These are phyloP conservation scores for Umbelopsis sp. DNA, from an alignment of 371 early-diverging fungal species.

Conservation along the genomic window DNA sequence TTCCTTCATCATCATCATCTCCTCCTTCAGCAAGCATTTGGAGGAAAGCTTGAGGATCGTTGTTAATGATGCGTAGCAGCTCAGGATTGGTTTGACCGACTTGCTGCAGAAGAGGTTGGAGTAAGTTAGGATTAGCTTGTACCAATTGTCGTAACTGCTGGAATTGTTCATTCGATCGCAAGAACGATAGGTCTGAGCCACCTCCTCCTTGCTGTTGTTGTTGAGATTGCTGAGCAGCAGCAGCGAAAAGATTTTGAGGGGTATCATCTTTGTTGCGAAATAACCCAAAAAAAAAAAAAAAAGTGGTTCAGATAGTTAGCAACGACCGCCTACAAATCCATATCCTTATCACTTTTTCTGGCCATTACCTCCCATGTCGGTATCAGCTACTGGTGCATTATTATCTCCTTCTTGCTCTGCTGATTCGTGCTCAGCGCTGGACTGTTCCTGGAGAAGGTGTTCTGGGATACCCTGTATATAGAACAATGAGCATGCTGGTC, in stretches of 20 bases:
- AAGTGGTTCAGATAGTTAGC: too few species aligned
- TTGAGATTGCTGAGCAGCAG: conserved; percentile 58
- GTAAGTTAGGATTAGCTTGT: conserved; percentile 83
- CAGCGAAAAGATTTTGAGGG: conserved; percentile 60
- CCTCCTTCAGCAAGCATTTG: conserved; percentile 72
- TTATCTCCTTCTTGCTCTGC: background rate
- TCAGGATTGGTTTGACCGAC: conserved; percentile 86
- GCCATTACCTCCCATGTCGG: conserved; percentile 12
- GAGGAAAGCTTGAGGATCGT: conserved; percentile 84
- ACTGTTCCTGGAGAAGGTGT: conserved; percentile 34
- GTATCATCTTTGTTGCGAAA: conserved; percentile 21
- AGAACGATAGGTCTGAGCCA: conserved; percentile 57
- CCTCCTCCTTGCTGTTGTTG: conserved; percentile 33
- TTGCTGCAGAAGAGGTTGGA: conserved; percentile 87
- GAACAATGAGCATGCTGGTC: background rate
- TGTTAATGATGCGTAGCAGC: conserved; percentile 74
- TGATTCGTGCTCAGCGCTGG: background rate
- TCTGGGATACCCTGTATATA: conserved; percentile 57
- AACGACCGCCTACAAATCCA: background rate
- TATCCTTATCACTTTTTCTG: background rate
- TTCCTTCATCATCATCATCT: conserved; percentile 58
- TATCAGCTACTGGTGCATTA: background rate
- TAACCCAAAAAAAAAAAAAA: too few species aligned
- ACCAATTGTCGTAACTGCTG: conserved; percentile 89
- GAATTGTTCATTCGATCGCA: conserved; percentile 87